phyloP scores from a whole-genome alignment of 768 basidiomycete species.

The Rhodosporidiobolus odoratus region DNA sequence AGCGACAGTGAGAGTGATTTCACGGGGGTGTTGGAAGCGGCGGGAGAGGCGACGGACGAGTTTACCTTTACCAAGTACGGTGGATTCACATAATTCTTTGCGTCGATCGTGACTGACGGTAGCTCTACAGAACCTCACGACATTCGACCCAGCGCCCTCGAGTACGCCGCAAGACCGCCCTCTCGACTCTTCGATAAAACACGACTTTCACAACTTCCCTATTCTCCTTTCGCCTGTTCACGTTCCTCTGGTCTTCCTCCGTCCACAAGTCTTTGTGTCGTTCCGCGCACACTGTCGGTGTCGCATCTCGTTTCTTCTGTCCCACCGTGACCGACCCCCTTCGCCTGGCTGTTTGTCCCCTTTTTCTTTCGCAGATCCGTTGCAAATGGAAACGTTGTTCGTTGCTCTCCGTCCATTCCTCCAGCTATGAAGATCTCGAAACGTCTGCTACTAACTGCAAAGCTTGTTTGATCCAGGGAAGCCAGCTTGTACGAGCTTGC shows the following conservation, averaged over 20 bases:
- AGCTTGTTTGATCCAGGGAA: no score
- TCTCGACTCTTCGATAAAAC: conserved; percentile 8
- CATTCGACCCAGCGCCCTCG: neutral
- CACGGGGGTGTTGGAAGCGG: conserved; percentile 31
- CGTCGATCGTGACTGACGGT: no score
- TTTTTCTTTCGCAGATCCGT: neutral
- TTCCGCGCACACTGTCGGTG: neutral
- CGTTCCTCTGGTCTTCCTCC: neutral
- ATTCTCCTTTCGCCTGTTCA: neutral
- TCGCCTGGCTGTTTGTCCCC: neutral
- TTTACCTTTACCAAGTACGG: conserved; percentile 10
- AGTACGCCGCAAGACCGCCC: conserved; percentile 3
- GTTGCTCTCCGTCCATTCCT: neutral
- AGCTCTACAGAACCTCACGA: conserved; percentile 7
- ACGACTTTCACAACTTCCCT: neutral
- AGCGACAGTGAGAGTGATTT: conserved; percentile 31
- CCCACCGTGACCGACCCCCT: no score
- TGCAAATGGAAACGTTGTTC: neutral
- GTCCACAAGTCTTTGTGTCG: neutral
- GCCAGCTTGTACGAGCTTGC: no score
- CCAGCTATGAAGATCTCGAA: neutral
- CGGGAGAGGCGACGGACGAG: conserved; percentile 23
- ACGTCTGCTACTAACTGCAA: no score
- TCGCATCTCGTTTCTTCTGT: neutral
- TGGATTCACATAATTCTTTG: neutral